Conservation (phyloP, 2,329 filamentous ascomycete genomes). For the Eutypa lata region DNA sequence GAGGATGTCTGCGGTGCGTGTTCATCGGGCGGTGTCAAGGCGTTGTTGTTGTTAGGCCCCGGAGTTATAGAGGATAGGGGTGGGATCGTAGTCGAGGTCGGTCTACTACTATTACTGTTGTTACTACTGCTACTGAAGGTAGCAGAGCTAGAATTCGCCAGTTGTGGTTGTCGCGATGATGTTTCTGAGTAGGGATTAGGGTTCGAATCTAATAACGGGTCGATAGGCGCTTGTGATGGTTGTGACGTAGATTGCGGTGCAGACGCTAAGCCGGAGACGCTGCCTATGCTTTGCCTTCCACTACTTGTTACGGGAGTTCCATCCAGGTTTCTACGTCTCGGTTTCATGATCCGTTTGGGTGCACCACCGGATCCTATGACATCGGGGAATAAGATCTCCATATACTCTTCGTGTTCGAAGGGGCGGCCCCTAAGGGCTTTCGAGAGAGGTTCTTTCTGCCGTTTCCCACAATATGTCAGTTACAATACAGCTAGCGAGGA, state of each 20-base stretch:
- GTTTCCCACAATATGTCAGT: neutral
- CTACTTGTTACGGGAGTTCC: constrained; percentile 40
- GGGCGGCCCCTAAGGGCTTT: constrained; percentile 54
- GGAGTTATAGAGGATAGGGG: constrained; percentile 37
- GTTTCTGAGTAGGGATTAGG: constrained; percentile 17
- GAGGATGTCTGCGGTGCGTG: constrained; percentile 31
- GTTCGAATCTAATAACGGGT: constrained; percentile 21
- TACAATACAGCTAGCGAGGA: too few species aligned
- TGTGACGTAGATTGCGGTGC: constrained; percentile 14
- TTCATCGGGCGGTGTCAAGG: constrained; percentile 56
- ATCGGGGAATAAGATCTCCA: constrained; percentile 59
- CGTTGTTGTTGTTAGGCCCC: constrained; percentile 33
- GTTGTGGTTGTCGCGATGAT: constrained; percentile 17
- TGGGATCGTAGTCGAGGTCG: constrained; percentile 34
- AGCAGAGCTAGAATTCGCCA: constrained; percentile 16
- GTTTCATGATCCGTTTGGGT: constrained; percentile 57
- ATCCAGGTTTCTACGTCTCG: constrained; percentile 47
- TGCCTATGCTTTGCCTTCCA: constrained; percentile 28
- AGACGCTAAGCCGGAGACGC: constrained; percentile 28
- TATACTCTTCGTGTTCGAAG: constrained; percentile 59
- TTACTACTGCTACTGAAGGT: neutral
- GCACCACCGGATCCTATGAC: constrained; percentile 58
- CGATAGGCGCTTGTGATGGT: constrained; percentile 7
- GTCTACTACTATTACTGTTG: constrained; percentile 11
- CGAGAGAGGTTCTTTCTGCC: constrained; percentile 55